These are phyloP conservation scores for Aphanomyces euteiches DNA, from an alignment of 352 stramenopile genomes.

Conservation along the genomic window DNA sequence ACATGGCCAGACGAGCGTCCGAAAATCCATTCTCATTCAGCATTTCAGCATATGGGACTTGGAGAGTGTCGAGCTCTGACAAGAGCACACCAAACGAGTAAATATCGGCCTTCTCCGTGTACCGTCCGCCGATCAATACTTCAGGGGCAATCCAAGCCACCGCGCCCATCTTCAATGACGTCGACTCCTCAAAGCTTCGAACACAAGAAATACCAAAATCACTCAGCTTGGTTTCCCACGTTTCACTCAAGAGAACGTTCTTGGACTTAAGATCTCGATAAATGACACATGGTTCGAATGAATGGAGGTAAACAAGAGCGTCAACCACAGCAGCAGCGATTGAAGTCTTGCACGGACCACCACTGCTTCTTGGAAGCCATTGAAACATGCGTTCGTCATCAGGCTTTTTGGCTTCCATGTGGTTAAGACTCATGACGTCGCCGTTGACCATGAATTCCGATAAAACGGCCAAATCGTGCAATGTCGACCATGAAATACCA, in stretches of 20 bases:
- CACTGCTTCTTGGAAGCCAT: slow-evolving; percentile 19
- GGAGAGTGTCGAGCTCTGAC: slow-evolving; percentile 26
- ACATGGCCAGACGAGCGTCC: slow-evolving; percentile 26
- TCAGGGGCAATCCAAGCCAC: slow-evolving; percentile 62
- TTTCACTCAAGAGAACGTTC: slow-evolving; percentile 52
- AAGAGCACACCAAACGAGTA: slow-evolving; percentile 30
- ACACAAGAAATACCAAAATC: slow-evolving; percentile 66
- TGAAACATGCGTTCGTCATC: slow-evolving; percentile 30
- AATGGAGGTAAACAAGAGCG: slow-evolving; percentile 54
- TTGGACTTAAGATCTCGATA: slow-evolving; percentile 50
- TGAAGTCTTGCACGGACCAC: slow-evolving; percentile 33
- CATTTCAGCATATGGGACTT: slow-evolving; percentile 27
- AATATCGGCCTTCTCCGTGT: slow-evolving; percentile 31
- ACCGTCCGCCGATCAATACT: slow-evolving; percentile 25
- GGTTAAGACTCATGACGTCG: slow-evolving; percentile 46
- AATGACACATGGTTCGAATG: slow-evolving; percentile 42
- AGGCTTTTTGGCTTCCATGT: slow-evolving; percentile 33
- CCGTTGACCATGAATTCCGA: slow-evolving; percentile 66
- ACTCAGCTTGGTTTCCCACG: slow-evolving; percentile 56
- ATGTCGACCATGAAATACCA: slow-evolving; percentile 66
- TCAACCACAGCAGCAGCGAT: slow-evolving; percentile 47
- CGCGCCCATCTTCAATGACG: slow-evolving; percentile 47
- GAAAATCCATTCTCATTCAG: slow-evolving; percentile 27
- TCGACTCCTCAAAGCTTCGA: slow-evolving; percentile 38
- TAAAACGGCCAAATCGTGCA: slow-evolving; percentile 59